phyloP scores from a whole-genome alignment of 139 green algal genomes.

The Axilococcus clingmanii region DNA sequence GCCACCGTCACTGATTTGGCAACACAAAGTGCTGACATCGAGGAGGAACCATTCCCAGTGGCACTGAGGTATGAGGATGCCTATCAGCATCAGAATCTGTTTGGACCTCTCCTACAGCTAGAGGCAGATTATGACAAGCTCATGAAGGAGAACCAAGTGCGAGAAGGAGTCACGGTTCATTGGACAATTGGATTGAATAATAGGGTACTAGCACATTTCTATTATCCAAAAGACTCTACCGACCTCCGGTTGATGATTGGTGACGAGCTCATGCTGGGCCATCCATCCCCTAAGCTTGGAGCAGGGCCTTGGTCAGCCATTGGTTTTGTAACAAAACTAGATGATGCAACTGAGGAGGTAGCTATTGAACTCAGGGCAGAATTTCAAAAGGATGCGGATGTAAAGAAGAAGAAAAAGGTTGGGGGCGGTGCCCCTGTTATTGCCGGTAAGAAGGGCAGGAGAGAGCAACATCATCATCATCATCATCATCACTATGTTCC shows the following conservation, averaged over 20 bases:
- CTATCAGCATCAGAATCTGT: conserved; percentile 79
- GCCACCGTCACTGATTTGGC: conserved; percentile 10
- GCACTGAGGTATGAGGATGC: conserved; percentile 88
- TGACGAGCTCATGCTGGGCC: conserved; percentile 84
- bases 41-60: conserved; percentile 71
- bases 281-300: conserved; percentile 40
- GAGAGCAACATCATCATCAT: no score
- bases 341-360: conserved; percentile 69
- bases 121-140: conserved; percentile 92
- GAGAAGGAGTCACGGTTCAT: conserved; percentile 75
- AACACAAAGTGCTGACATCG: conserved; percentile 32
- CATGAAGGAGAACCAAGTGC: conserved; percentile 78
- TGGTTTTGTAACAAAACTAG: conserved; percentile 67
- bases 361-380: conserved; percentile 85
- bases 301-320: conserved; percentile 53
- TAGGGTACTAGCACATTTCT: conserved; percentile 79
- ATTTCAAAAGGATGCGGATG: background rate
- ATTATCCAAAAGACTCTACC: conserved; percentile 71
- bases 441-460: background rate
- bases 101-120: conserved; percentile 77
- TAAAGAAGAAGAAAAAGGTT: background rate
- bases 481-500: background rate
- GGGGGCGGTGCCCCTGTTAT: background rate
- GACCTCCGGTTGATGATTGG: conserved; percentile 64
- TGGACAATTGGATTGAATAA: conserved; percentile 93